phyloP scores from a whole-genome alignment of 495 filamentous ascomycete genomes.

The Neurospora sp. region DNA sequence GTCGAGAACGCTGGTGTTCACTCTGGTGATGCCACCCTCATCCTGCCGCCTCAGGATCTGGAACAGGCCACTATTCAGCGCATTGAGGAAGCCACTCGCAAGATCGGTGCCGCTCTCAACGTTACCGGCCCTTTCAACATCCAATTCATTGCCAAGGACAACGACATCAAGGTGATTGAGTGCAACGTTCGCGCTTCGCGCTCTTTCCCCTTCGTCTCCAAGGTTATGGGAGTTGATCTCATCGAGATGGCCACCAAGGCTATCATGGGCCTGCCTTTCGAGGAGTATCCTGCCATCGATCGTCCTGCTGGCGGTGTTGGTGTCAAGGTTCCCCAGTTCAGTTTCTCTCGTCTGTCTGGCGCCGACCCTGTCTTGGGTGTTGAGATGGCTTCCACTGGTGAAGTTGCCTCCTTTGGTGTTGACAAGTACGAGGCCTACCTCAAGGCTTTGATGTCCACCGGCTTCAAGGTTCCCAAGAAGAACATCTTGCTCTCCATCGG shows the following conservation, averaged over 20 bases:
- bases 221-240: slow-evolving; percentile 95
- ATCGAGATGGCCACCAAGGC: slow-evolving; percentile 99
- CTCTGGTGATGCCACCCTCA: slow-evolving; percentile 89
- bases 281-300: slow-evolving; percentile 66
- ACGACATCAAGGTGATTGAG: slow-evolving; percentile 99
- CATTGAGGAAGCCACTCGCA: slow-evolving; percentile 89
- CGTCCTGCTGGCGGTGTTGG: slow-evolving; percentile 78
- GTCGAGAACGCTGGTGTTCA: slow-evolving; percentile 95
- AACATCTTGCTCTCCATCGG: slow-evolving; percentile 95
- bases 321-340: slow-evolving; percentile 98
- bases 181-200: slow-evolving; percentile 95
- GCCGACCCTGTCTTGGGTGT: slow-evolving; percentile 95
- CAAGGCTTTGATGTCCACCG: slow-evolving; percentile 89
- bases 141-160: slow-evolving; percentile 98
- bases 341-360: slow-evolving; percentile 90
- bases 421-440: slow-evolving; percentile 98
- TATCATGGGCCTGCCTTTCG: slow-evolving; percentile 76
- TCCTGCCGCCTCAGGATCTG: slow-evolving; percentile 90
- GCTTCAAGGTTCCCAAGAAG: slow-evolving; percentile 93
- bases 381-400: slow-evolving; percentile 98
- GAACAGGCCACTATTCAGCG: slow-evolving; percentile 77
- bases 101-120: slow-evolving; percentile 91
- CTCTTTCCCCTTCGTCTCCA: slow-evolving; percentile 97
- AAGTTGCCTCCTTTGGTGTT: slow-evolving; percentile 90
- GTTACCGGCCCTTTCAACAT: slow-evolving; percentile 98